These are phyloP conservation scores for Retiboletus flavoniger DNA, from an alignment of 1,284 basidiomycete genomes.

Conservation along the genomic window DNA sequence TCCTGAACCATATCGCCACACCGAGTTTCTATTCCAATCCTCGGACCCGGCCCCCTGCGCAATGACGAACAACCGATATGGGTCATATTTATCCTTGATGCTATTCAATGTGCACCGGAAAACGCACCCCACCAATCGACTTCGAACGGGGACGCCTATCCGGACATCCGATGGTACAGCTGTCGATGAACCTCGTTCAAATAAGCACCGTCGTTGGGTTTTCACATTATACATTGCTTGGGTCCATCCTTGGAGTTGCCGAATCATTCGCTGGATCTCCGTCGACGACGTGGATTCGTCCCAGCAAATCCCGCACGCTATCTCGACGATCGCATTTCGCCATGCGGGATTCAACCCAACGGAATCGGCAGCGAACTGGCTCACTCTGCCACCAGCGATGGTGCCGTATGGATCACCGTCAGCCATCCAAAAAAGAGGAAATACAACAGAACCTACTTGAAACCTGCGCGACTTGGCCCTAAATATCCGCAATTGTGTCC, in stretches of 20 bases:
- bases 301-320: slow-evolving; percentile 31
- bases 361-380: slow-evolving; percentile 35
- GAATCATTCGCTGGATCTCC: slow-evolving; percentile 29
- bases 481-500: background rate
- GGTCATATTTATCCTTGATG: slow-evolving; percentile 47
- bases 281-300: slow-evolving; percentile 28
- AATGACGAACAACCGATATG: slow-evolving; percentile 43
- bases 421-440: background rate
- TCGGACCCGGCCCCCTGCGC: slow-evolving; percentile 46
- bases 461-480: background rate
- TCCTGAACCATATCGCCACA: slow-evolving; percentile 17
- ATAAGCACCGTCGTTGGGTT: slow-evolving; percentile 38
- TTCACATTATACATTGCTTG: slow-evolving; percentile 21
- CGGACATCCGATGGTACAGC: background rate
- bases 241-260: slow-evolving; percentile 30
- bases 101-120: slow-evolving; percentile 44
- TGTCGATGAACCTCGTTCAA: slow-evolving; percentile 42
- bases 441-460: background rate
- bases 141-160: slow-evolving; percentile 42
- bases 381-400: slow-evolving; percentile 41
- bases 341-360: slow-evolving; percentile 44
- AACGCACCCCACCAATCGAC: slow-evolving; percentile 39
- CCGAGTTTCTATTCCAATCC: slow-evolving; percentile 31
- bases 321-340: slow-evolving; percentile 37
- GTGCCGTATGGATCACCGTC: slow-evolving; percentile 28